phyloP scores from a whole-genome alignment of 1,284 basidiomycete genomes.

The Malassezia vespertilionis region DNA sequence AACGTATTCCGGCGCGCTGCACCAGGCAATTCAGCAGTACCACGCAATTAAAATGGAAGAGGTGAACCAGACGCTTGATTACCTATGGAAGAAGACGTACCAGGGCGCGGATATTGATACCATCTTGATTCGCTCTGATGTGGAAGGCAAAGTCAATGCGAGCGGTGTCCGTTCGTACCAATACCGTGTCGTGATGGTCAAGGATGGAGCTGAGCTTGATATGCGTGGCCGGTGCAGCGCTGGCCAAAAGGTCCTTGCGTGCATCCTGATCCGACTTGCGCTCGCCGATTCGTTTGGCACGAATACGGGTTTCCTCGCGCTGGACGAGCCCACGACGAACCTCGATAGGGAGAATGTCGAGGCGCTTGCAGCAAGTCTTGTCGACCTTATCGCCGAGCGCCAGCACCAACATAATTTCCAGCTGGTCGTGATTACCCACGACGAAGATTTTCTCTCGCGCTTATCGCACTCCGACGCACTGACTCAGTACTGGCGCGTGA shows the following conservation, averaged over 20 bases:
- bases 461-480: constrained; percentile 36
- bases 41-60: constrained; percentile 99
- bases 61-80: constrained; percentile 71
- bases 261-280: constrained; percentile 97
- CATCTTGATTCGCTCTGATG: constrained; percentile 86
- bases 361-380: constrained; percentile 76
- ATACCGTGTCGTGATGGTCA: constrained; percentile 91
- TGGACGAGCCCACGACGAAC: constrained; percentile 97
- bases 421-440: constrained; percentile 69
- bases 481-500: constrained; percentile 43
- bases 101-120: constrained; percentile 98
- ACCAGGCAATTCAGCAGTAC: constrained; percentile 90
- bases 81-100: constrained; percentile 93
- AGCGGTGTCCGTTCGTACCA: constrained; percentile 64
- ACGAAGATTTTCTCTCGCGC: constrained; percentile 39
- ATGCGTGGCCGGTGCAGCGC: constrained; percentile 98
- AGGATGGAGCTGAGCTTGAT: constrained; percentile 97
- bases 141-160: constrained; percentile 57
- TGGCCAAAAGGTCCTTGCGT: constrained; percentile 96
- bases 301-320: constrained; percentile 90
- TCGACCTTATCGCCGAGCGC: constrained; percentile 54
- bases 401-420: constrained; percentile 77
- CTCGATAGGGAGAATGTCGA: constrained; percentile 93
- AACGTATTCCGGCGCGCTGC: constrained; percentile 92
- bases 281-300: constrained; percentile 93